Conservation (phyloP, 129 eudicot genomes). For the Erigeron canadensis region DNA sequence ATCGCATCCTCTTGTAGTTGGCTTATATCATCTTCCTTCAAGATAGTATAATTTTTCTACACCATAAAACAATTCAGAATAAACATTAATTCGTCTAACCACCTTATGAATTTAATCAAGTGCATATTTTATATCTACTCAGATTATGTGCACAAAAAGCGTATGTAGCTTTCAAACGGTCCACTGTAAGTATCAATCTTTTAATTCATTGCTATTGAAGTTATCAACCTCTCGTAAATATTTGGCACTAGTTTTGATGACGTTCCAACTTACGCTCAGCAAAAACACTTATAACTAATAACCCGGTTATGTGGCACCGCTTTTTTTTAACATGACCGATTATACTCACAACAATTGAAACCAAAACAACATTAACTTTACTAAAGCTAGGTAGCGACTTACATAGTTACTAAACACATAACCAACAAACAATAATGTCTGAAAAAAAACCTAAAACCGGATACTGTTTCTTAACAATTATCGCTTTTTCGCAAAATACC, state of each 20-base stretch:
- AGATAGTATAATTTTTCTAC: conserved; percentile 63
- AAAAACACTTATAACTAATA: neutral
- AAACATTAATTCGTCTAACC: neutral
- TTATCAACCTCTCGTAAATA: no score
- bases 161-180: no score
- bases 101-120: neutral
- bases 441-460: no score
- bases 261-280: no score
- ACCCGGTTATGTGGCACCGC: neutral
- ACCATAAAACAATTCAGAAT: conserved; percentile 3
- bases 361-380: neutral
- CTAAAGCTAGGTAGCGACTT: neutral
- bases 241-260: no score
- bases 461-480: no score
- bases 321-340: neutral
- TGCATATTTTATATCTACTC: neutral
- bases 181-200: no score
- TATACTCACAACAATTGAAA: neutral
- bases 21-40: conserved; percentile 78
- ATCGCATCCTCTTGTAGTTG: conserved; percentile 81
- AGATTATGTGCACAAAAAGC: no score
- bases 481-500: no score
- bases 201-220: no score
- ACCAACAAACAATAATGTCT: neutral
- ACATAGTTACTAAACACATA: neutral